These are phyloP conservation scores for Paramecium octaurelia DNA, from an alignment of 73 alveolate genomes.

Conservation along the genomic window DNA sequence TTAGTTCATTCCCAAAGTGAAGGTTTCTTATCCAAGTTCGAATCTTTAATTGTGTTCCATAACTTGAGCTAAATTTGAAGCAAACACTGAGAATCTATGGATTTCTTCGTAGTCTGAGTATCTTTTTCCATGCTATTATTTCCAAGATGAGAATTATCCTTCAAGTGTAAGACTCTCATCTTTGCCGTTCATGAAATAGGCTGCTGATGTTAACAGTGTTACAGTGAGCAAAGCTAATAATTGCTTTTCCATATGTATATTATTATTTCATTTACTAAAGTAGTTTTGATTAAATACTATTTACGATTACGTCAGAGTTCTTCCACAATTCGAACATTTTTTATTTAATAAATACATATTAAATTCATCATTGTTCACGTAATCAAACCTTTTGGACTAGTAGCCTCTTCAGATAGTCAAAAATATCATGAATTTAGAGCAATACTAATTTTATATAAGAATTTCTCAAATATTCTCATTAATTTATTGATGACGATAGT, in stretches of 20 bases:
- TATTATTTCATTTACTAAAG: neutral
- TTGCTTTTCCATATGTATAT: neutral
- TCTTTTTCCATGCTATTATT: neutral
- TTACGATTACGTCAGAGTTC: neutral
- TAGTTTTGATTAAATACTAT: neutral
- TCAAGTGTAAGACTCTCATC: neutral
- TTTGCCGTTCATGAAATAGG: neutral
- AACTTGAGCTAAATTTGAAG: neutral
- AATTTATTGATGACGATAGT: neutral
- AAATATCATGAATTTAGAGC: neutral
- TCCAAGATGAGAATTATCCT: neutral
- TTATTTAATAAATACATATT: neutral
- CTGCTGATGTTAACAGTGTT: neutral
- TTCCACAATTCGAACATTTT: neutral
- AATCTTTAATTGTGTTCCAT: neutral
- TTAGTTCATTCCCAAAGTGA: conserved; percentile 21
- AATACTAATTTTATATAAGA: neutral
- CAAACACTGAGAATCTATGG: neutral
- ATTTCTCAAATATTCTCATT: neutral
- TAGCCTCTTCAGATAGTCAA: neutral
- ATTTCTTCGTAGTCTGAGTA: neutral
- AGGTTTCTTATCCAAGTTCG: conserved; percentile 48
- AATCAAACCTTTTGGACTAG: too few relatives aligned
- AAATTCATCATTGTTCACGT: neutral
- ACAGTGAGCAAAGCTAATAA: neutral